phyloP scores from a whole-genome alignment of 306 rosid species.

The Medicago arabica region DNA sequence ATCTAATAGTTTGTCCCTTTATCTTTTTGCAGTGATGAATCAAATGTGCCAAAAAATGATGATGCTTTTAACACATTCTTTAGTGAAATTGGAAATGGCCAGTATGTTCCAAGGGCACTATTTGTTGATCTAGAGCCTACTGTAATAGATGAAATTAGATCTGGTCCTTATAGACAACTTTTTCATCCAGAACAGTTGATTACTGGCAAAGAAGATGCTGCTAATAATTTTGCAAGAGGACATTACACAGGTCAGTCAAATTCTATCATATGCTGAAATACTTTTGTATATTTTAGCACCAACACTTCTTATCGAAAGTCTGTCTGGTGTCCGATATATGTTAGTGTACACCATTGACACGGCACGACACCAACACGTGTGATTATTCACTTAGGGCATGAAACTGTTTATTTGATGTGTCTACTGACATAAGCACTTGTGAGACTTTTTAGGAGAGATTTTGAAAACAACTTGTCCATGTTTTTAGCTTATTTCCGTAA shows the following conservation, averaged over 20 bases:
- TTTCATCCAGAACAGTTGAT: conserved; percentile 79
- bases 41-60: conserved; percentile 55
- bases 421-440: neutral
- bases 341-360: neutral
- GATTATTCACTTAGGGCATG: neutral
- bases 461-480: neutral
- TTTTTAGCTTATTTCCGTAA: neutral
- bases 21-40: conserved; percentile 56
- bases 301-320: neutral
- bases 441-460: neutral
- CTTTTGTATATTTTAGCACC: neutral
- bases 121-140: conserved; percentile 79
- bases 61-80: conserved; percentile 80
- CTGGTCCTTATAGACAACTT: conserved; percentile 68
- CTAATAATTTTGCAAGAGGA: conserved; percentile 78
- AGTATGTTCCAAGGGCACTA: conserved; percentile 76
- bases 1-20: neutral
- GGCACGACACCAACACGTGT: neutral
- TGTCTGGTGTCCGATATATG: neutral
- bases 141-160: conserved; percentile 71
- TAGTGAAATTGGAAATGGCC: conserved; percentile 70
- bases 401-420: neutral
- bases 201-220: conserved; percentile 85
- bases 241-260: conserved; percentile 65
- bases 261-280: neutral